Conservation (phyloP, 805 yeast species). For the Saturnispora zaruensis region DNA sequence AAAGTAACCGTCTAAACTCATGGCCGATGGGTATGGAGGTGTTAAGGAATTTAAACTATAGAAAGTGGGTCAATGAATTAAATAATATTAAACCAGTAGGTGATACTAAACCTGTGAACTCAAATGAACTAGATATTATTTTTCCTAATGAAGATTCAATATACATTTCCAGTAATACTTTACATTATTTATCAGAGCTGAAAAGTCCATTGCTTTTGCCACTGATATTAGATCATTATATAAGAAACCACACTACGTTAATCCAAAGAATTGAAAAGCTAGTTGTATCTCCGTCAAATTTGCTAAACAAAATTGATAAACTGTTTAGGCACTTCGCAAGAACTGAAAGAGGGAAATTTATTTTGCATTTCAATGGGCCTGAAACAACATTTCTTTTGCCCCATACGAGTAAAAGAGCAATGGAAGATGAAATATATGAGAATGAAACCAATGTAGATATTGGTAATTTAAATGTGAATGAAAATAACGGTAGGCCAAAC, state of each 20-base stretch:
- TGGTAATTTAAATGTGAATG: background rate
- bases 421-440: background rate
- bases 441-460: background rate
- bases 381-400: background rate
- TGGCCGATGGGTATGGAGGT: slow-evolving; percentile 4
- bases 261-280: background rate
- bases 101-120: background rate
- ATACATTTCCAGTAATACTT: background rate
- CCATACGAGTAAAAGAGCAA: background rate
- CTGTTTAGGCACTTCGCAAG: slow-evolving; percentile 1
- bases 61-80: background rate
- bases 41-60: slow-evolving; percentile 1
- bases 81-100: slow-evolving; percentile 2
- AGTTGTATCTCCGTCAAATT: background rate
- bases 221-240: background rate
- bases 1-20: background rate
- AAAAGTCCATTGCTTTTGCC: background rate
- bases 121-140: background rate
- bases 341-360: background rate
- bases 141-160: background rate
- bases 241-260: background rate
- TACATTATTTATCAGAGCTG: slow-evolving; percentile 4
- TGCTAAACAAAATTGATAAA: background rate
- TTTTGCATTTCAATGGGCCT: slow-evolving; percentile 4
- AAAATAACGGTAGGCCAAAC: background rate